phyloP scores from a whole-genome alignment of 2,329 filamentous ascomycete genomes.

The Corniculantispora saksenae region DNA sequence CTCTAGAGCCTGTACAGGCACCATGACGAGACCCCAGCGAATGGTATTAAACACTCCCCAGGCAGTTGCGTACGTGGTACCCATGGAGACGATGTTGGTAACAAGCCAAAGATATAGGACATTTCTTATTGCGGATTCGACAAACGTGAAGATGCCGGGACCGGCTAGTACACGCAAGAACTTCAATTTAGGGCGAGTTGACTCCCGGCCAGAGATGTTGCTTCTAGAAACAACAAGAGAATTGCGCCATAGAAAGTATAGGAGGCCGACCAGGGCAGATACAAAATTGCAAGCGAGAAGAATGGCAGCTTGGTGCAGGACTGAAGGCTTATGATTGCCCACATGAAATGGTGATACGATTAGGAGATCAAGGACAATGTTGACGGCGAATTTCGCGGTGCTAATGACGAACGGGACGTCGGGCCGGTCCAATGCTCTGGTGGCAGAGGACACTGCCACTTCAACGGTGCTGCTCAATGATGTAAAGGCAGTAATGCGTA shows the following conservation, averaged over 20 bases:
- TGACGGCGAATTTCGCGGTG: slow-evolving; percentile 62
- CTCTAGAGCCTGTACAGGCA: slow-evolving; percentile 68
- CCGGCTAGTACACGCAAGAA: slow-evolving; percentile 52
- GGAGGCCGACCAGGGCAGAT: slow-evolving; percentile 56
- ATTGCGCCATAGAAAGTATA: slow-evolving; percentile 53
- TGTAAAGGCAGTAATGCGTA: slow-evolving; percentile 64
- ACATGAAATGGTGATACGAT: slow-evolving; percentile 67
- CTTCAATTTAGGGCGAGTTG: slow-evolving; percentile 38
- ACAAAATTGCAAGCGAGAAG: slow-evolving; percentile 61
- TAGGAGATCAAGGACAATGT: slow-evolving; percentile 67
- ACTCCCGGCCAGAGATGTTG: background rate
- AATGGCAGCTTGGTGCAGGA: slow-evolving; percentile 67
- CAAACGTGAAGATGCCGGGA: slow-evolving; percentile 61
- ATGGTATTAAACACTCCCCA: slow-evolving; percentile 77
- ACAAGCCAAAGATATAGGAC: slow-evolving; percentile 72
- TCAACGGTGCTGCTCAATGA: slow-evolving; percentile 64
- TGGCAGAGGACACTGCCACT: slow-evolving; percentile 60
- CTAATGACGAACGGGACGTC: slow-evolving; percentile 70
- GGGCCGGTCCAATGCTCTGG: slow-evolving; percentile 66
- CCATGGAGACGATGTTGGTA: slow-evolving; percentile 62
- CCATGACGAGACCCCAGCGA: slow-evolving; percentile 73
- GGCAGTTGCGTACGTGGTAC: slow-evolving; percentile 66
- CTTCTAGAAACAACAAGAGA: background rate
- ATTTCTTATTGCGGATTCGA: slow-evolving; percentile 68
- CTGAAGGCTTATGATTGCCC: slow-evolving; percentile 50